Evolutionary conservation across 371 early-diverging fungal genomes (phyloP), one percentile per base, ranked within the genome.

Genomic region (Mortierella sp.): DNA sequence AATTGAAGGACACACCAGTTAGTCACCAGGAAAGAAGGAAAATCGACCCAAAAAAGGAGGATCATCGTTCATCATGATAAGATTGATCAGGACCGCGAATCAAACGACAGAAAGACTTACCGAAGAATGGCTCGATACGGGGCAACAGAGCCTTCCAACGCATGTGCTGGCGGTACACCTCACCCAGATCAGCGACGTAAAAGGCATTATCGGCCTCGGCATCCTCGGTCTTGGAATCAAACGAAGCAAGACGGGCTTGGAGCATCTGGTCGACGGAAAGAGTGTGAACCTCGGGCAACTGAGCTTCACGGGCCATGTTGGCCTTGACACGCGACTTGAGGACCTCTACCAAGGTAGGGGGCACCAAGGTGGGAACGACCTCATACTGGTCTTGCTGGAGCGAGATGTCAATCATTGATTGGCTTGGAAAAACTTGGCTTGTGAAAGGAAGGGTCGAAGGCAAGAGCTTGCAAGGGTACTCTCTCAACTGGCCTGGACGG

Each of bases 51-150:
- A 34, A 4, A 10, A 10, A 7, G 34, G 34, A 34, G 4, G 34
- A 34, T 34, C 34, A 34, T n/a, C n/a, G 34, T 34, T 34, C 34
- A 34, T 10, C 34, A 34, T 34, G 34, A 34, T 34, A 10, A 4
- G 34, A 34, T 34, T 34, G 34, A 34, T 34, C 34, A 34, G 34
- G 34, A 56, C 24, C 44, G 48, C 13, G 41, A 24, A 27, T 58
- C 21, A 50, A 57, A 70, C 52, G 63, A 41, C 13, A 29, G 25
- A 4, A 27, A 12, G n/a, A 22, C 86, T 76, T 85, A 92, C 91
- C 94, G 81, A 92, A 97, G 82, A 95, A 96, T 22, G 99, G 99
- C 80, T 96, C 91, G 55, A 98, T 92, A 58, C 95, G 89, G 34
- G 98, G 97, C 58, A 98, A 82, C 50, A 87, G 82, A 25, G 80